These are phyloP conservation scores for Batkoa obscura DNA, from an alignment of 371 early-diverging fungal species.

Conservation along the genomic window DNA sequence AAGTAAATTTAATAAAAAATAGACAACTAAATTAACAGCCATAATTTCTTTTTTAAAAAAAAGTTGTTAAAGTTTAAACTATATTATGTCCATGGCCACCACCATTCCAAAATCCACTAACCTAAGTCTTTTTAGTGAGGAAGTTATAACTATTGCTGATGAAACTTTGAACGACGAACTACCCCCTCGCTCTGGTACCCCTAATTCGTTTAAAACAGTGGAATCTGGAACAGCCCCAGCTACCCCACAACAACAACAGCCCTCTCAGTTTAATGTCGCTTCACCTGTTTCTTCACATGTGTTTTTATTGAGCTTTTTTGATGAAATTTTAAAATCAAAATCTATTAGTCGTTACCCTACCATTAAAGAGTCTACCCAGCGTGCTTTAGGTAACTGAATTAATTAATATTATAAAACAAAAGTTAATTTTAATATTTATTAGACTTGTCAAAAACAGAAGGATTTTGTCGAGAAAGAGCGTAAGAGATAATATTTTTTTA, in stretches of 20 bases:
- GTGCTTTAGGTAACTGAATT: constrained; percentile 1
- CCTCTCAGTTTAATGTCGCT: not conserved
- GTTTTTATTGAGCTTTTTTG: not conserved
- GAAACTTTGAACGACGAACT: not conserved
- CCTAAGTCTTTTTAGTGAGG: not conserved
- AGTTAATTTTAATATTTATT: not conserved
- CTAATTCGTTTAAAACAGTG: not conserved
- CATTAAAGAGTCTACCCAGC: not conserved
- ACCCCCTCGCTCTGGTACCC: not conserved
- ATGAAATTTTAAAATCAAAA: not conserved
- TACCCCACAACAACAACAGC: not conserved
- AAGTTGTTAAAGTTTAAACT: too few relatives aligned
- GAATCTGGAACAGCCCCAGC: not conserved
- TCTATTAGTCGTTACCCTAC: not conserved
- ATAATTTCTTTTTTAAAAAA: too few relatives aligned
- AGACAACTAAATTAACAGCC: too few relatives aligned
- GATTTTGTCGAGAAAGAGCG: constrained; percentile 2
- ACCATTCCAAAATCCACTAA: not conserved
- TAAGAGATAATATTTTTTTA: not conserved
- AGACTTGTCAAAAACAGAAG: not conserved
- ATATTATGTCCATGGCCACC: not conserved
- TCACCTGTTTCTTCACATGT: not conserved
- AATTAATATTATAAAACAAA: not conserved
- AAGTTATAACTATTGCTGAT: not conserved
- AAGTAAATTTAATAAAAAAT: too few relatives aligned